Percentiles rank a stretch among this genome's conserved stretches.
Conservation (phyloP, 1,284 basidiomycete species). For the Ganoderma sinense region DNA sequence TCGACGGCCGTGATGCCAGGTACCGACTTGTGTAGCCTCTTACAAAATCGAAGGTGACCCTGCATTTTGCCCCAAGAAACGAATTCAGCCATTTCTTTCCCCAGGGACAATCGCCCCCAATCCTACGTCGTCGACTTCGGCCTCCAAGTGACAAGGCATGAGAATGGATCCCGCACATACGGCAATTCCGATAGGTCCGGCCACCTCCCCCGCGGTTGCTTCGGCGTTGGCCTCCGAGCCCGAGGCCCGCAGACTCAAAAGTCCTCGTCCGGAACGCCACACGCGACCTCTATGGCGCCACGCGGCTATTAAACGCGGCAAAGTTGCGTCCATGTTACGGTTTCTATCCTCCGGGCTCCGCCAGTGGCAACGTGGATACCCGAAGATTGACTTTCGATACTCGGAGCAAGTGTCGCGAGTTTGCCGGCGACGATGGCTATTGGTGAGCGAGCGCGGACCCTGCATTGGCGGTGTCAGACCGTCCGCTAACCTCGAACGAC, state of each 20-base stretch:
- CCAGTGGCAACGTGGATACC: neutral
- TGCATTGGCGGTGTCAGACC: constrained; percentile 8
- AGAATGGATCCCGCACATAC: neutral
- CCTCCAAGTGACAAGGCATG: constrained; percentile 5
- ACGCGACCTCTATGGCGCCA: neutral
- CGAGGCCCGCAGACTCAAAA: neutral
- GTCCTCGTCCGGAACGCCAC: neutral
- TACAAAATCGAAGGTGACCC: neutral
- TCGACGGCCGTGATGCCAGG: neutral
- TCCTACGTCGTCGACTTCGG: neutral
- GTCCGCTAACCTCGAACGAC: neutral
- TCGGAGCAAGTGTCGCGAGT: neutral
- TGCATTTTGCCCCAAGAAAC: neutral
- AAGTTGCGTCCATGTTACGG: neutral
- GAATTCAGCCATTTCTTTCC: neutral
- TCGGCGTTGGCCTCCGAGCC: constrained; percentile 2
- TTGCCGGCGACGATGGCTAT: neutral
- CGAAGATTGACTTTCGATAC: neutral
- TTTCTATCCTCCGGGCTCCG: constrained; percentile 1
- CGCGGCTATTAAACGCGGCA: constrained; percentile 5
- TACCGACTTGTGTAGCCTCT: neutral
- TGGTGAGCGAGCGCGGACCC: neutral
- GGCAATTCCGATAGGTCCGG: constrained; percentile 12
- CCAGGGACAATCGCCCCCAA: neutral
- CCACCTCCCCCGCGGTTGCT: neutral